A percentile compares a stretch with the other conserved stretches of the same genome.
phyloP scores from a whole-genome alignment of 768 basidiomycete genomes.

The Trametes cingulata region DNA sequence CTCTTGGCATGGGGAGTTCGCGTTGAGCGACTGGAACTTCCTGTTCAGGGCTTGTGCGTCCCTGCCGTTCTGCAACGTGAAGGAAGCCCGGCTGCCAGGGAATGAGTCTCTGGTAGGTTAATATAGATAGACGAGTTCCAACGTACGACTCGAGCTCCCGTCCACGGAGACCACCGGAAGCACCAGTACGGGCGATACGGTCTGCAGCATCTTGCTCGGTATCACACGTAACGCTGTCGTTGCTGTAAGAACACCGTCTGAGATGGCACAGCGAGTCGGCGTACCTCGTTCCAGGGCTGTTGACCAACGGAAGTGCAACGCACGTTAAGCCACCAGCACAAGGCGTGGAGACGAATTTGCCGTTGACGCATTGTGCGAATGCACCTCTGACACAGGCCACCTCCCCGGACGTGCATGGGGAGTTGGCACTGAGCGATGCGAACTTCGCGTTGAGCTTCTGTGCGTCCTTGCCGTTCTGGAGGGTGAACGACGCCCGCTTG shows the following conservation, averaged over 20 bases:
- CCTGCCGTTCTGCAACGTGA: conserved; percentile 32
- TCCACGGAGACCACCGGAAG: conserved; percentile 19
- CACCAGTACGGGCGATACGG: conserved; percentile 25
- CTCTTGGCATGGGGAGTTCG: conserved; percentile 29
- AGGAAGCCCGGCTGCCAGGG: conserved; percentile 30
- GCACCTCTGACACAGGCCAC: conserved; percentile 49
- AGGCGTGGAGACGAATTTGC: conserved; percentile 35
- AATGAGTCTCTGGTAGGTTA: not conserved
- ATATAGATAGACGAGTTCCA: not conserved
- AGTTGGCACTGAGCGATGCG: conserved; percentile 42
- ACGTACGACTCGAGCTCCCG: conserved; percentile 12
- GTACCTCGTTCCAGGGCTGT: conserved; percentile 33
- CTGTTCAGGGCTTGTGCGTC: conserved; percentile 35
- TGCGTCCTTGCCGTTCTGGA: conserved; percentile 5
- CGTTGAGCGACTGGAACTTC: conserved; percentile 32
- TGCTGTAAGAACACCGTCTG: not conserved
- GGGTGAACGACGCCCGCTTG: conserved; percentile 16
- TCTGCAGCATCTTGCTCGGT: conserved; percentile 26
- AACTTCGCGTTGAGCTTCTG: conserved; percentile 40
- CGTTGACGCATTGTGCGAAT: conserved; percentile 59
- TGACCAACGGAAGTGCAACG: conserved; percentile 34
- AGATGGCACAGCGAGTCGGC: not conserved
- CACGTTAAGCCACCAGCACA: conserved; percentile 29
- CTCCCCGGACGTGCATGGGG: conserved; percentile 46
- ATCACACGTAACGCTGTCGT: conserved; percentile 29